Evolutionary conservation across 2,329 filamentous ascomycete genomes (phyloP).

Genomic region (Cladosporium oxysporum): DNA sequence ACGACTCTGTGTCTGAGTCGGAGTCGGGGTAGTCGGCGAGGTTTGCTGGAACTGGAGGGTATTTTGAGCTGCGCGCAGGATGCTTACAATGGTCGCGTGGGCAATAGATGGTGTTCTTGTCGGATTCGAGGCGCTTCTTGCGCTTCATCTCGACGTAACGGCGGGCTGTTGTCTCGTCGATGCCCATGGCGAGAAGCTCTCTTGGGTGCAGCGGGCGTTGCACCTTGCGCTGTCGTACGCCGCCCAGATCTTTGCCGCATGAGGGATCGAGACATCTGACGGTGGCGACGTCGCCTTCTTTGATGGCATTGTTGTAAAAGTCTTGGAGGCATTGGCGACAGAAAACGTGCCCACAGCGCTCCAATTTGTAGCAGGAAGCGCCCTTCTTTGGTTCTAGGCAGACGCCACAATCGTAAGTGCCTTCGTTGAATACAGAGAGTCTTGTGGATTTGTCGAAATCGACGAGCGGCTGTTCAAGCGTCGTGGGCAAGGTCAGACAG

Average conservation of each 20-base stretch:
- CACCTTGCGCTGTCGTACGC: slow-evolving; percentile 54
- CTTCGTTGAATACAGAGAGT: slow-evolving; percentile 73
- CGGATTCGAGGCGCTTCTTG: slow-evolving; percentile 87
- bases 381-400: slow-evolving; percentile 95
- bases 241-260: slow-evolving; percentile 65
- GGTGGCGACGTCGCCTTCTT: slow-evolving; percentile 74
- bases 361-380: slow-evolving; percentile 73
- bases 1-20: slow-evolving; percentile 9
- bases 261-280: slow-evolving; percentile 79
- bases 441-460: slow-evolving; percentile 77
- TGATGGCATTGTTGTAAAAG: slow-evolving; percentile 87
- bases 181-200: slow-evolving; percentile 64
- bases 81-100: slow-evolving; percentile 91
- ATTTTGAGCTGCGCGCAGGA: slow-evolving; percentile 64
- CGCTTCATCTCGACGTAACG: slow-evolving; percentile 89
- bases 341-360: slow-evolving; percentile 87
- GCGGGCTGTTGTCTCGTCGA: slow-evolving; percentile 67
- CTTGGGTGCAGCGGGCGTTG: slow-evolving; percentile 70
- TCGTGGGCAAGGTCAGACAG: slow-evolving; percentile 50
- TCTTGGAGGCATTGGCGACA: slow-evolving; percentile 84
- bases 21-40: slow-evolving; percentile 42
- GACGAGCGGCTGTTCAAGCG: slow-evolving; percentile 68
- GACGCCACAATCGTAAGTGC: slow-evolving; percentile 84
- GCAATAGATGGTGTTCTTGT: slow-evolving; percentile 90
- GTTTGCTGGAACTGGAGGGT: slow-evolving; percentile 48